Evolutionary conservation across 331 rosid species (phyloP), one percentile per base, ranked within the genome.

Genomic region (Quercus phellos): DNA sequence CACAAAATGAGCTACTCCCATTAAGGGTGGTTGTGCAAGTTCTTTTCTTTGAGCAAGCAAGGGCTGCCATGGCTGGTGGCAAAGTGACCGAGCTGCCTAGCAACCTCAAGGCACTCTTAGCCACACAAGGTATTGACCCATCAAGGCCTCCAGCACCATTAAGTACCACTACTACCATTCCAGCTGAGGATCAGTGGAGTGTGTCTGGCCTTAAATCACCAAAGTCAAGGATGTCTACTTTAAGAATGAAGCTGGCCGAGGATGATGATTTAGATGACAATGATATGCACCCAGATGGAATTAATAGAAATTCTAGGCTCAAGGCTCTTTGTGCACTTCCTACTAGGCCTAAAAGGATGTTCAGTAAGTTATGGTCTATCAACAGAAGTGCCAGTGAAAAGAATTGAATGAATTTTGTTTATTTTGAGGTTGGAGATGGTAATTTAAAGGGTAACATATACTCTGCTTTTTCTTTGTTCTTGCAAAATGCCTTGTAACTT

Each of bases 21-120:
- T 76, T 95, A 30, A 83, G 99, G 59, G 96, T 95, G 27, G 97
- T 95, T 74, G 98, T 95, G 68, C 99, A 95, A 91, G 99, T 95
- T 79, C 96, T 95, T 55, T 95, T 95, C 91, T 95, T 93, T 32
- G 99, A 95, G 88, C 99, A 95, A 86, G 94, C 99, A 24, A 68
- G 94, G 79, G 92, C 97, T 0, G 88, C 96, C n/a, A 85, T 85
- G 85, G 83, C 84, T 3, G 92, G 97, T 14, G 94, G 96, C 51
- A 92, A 92, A 88, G 90, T 94, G 13, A 78, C 89, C 18, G 96
- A 93, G 43, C 85, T 95, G 35, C 97, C 97, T 16, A 81, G 86
- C 90, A 88, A 93, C 84, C 86, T 95, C 51, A 91, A 83, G 83
- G 94, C 93, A 18, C 89, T 95, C 24, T 92, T 94, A 22, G 85